Base-by-base conservation (phyloP, 768 basidiomycete species). In the Strobilomyces confusus region DNA sequence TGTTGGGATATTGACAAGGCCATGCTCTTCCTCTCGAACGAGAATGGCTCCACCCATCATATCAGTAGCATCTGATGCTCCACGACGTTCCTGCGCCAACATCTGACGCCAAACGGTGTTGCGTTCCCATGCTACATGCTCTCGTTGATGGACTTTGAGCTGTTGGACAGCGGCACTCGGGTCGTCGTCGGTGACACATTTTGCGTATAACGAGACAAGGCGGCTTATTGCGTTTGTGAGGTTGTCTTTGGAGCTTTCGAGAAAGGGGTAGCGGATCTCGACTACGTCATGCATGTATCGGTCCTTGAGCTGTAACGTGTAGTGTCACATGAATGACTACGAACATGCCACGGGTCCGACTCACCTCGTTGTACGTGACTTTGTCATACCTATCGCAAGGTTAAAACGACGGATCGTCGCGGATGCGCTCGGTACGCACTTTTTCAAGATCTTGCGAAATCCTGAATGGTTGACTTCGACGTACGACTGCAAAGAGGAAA, bases 41-140 rank as follows among this genome's bases (percentile, higher is more conserved):
- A n/a, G n/a, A n/a, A n/a, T n/a, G n/a, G n/a, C n/a, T n/a, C n/a
- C n/a, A n/a, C n/a, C n/a, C n/a, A n/a, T n/a, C n/a, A n/a, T n/a
- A n/a, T n/a, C n/a, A n/a, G 71, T 52, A 57, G 73, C 48, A 38
- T 72, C 66, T 23, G 58, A 17, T 26, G 52, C 48, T 15, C 91
- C 89, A 4, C 83, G 78, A 26, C 90, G 80, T 60, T 91, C 88
- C 38, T 83, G 80, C 3, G 84, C 86, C 54, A 97, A 89, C 93
- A 97, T 95, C 69, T 92, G 87, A 23, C 92, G 79, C 97, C 97
- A 99, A 14, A 98, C 87, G 1, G 95, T 99, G 65, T 98, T 95
- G 33, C 97, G 82, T 64, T 98, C 95, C 85, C 95, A 95, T 4
- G 95, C 95, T 56, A 95, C 89, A 65, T 92, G 88, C 70, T 98